Percentiles rank a stretch among this genome's conserved stretches.
Conservation (phyloP, 83 land plant genomes). For the Picea abies region DNA sequence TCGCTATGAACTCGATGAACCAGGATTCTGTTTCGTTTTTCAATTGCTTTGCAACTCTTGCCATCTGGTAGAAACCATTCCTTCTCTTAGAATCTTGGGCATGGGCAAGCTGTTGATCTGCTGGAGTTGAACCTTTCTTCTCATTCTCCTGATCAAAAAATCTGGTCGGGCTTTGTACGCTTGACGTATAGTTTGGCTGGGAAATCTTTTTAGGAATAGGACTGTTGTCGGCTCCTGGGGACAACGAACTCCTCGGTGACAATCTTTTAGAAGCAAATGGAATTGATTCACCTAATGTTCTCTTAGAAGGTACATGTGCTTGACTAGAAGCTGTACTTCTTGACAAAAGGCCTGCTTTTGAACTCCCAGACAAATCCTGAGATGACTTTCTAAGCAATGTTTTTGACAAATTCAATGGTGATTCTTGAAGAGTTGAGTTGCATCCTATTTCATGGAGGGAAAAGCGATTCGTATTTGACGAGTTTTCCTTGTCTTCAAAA, state of each 20-base stretch:
- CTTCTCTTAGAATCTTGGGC: neutral
- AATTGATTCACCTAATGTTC: neutral
- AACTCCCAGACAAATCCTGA: neutral
- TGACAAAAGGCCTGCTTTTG: neutral
- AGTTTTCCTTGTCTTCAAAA: neutral
- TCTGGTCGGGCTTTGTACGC: neutral
- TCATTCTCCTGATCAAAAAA: slow-evolving; percentile 1
- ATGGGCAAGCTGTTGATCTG: neutral
- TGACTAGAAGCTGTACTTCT: neutral
- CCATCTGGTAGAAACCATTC: slow-evolving; percentile 1
- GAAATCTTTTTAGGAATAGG: slow-evolving; percentile 4
- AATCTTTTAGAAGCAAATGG: slow-evolving; percentile 2
- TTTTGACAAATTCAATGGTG: slow-evolving; percentile 12
- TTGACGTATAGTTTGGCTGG: neutral
- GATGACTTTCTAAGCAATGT: neutral
- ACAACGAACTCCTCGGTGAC: neutral
- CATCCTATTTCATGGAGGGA: slow-evolving; percentile 15
- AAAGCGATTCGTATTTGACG: neutral
- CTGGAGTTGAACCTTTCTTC: neutral
- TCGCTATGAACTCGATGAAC: slow-evolving; percentile 8
- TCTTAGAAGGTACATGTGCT: neutral
- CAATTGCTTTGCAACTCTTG: neutral
- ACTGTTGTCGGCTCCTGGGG: neutral
- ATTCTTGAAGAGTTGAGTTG: slow-evolving; percentile 1
- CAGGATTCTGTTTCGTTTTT: slow-evolving; percentile 11